phyloP scores from a whole-genome alignment of 2,329 filamentous ascomycete species.

The Aspergillus chevalieri region DNA sequence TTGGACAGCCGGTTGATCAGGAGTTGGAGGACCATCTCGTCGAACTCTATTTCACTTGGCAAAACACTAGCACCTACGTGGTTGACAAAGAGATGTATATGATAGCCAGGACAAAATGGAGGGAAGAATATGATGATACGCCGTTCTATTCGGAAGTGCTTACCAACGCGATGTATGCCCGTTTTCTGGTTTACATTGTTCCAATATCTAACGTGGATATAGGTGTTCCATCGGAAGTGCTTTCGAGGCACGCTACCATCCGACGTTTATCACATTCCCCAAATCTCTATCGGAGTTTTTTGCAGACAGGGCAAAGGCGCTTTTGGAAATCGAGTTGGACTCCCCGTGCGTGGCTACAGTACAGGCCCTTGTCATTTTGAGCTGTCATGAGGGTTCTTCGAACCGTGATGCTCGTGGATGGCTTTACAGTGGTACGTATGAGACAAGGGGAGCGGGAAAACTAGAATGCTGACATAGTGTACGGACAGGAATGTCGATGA shows the following conservation, averaged over 20 bases:
- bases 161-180: conserved; percentile 36
- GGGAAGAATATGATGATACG: conserved; percentile 33
- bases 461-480: not conserved
- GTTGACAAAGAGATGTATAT: conserved; percentile 41
- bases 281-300: conserved; percentile 32
- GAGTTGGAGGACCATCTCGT: conserved; percentile 41
- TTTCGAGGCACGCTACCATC: conserved; percentile 40
- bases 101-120: conserved; percentile 29
- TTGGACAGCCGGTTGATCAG: conserved; percentile 36
- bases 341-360: conserved; percentile 44
- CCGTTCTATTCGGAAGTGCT: conserved; percentile 37
- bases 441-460: not conserved
- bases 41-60: conserved; percentile 45
- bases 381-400: conserved; percentile 39
- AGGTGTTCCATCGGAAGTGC: conserved; percentile 40
- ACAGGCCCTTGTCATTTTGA: conserved; percentile 43
- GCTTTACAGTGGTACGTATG: conserved; percentile 39
- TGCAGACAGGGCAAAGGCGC: conserved; percentile 39
- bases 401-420: conserved; percentile 42
- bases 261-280: conserved; percentile 36
- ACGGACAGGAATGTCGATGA: conserved; percentile 38
- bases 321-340: conserved; percentile 45
- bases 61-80: conserved; percentile 42
- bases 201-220: conserved; percentile 2
- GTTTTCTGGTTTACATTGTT: not conserved